Evolutionary conservation across 345 rosid species (phyloP), one percentile per base, ranked within the genome.

Genomic region (Populus simonii): DNA sequence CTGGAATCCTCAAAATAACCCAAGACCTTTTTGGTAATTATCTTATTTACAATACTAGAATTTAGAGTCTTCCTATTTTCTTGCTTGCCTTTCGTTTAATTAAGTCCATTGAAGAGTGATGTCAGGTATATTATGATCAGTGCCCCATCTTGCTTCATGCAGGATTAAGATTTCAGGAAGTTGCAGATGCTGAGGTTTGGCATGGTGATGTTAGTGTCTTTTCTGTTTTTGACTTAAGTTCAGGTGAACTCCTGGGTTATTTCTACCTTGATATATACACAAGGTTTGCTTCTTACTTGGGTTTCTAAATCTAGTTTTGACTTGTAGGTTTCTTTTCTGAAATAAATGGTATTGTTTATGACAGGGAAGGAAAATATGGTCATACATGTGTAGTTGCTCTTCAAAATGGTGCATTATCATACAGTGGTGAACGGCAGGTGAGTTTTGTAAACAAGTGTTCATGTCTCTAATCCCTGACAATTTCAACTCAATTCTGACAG

Each of bases 11-110:
- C 78, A 95, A 93, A 89, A 85, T 92, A 83, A 84, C 86, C 57
- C 98, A 95, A 78, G 99, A 95, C 85, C 92, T 93, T 81, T 93
- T 95, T 79, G 97, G 98, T 95, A 90, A 85, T 79, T 75, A 39
- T 31, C 5, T 77, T 43, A 11, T 70, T 49, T 47, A 66, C 61
- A 53, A 10, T 70, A 27, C 6, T 66, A 18, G 72, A 36, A 41
- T 51, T 57, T 76, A 31, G 43, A 53, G 2, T 36, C 76, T 22
- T 72, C 71, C 47, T 62, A 70, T 45, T 57, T 69, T 66, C n/a
- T 74, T 73, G 47, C 47, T 25, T 55, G 39, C 53, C 36, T 59
- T 35, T 66, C 2, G 29, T 27, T 63, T 73, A 6, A 18, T 77
- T 61, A 45, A 66, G 53, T 41, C 69, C 11, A 70, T 51, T 66